Base-by-base conservation (phyloP, 768 basidiomycete species). In the Tricholoma hemisulphureum region DNA sequence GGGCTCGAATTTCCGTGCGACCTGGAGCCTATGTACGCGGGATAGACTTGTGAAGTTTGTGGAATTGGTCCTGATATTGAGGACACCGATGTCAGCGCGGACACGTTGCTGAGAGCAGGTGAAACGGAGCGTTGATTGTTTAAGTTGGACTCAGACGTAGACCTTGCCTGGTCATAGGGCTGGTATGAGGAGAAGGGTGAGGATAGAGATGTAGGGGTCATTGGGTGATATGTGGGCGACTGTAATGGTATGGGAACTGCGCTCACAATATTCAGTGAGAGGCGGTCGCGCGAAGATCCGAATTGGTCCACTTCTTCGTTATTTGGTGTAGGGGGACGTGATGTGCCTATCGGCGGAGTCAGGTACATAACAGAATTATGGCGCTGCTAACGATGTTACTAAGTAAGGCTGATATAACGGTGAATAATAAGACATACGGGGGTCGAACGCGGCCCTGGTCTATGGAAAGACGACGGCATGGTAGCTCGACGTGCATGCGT, bases 101-200 rank as follows among this genome's bases (percentile, higher is more conserved):
- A 84, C 6, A 67, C 77, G 21, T 78, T 75, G 66, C 87, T 89
- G 35, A 81, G 73, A 1, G 86, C 80, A 1, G 89, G 88, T 0
- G 89, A 89, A 6, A 79, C 74, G 16, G 83, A 79, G 48, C 84
- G 82, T 6, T 77, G 80, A 60, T 81, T 67, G 9, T 64, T 60
- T 13, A 66, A 60, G 29, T 65, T 74, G 39, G 78, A 76, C 32
- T 72, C 71, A 7, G 78, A 80, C 20, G 71, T 69, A 7, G 80
- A 77, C 53, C 81, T 75, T 37, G 82, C 78, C 63, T 83, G 81
- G 9, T 74, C 68, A 73, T 60, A 75, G 67, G 56, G 64, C 65
- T 53, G 68, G 54, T 73, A 75, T 5, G 79, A 71, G 41, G 81
- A 80, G 51, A 77, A 77, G 0, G 80, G 78, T 24, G 77, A 78